phyloP scores from a whole-genome alignment of 2,329 filamentous ascomycete species.

The Ophiostoma sp. region DNA sequence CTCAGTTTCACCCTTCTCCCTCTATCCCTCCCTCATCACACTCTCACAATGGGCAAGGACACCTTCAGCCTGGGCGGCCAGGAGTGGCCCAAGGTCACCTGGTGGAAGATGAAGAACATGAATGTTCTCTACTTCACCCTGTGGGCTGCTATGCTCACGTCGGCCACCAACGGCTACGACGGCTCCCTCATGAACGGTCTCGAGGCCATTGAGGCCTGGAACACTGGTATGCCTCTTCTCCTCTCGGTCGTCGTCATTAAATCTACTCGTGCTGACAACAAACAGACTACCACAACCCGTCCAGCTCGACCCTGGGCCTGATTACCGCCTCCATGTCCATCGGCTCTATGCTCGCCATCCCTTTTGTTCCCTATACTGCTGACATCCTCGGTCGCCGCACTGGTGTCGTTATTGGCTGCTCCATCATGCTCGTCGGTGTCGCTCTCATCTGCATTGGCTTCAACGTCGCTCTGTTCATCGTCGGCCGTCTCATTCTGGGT shows the following conservation, averaged over 20 bases:
- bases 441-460: conserved; percentile 37
- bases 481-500: conserved; percentile 66
- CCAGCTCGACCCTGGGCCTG: conserved; percentile 38
- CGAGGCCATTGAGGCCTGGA: conserved; percentile 36
- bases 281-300: conserved; percentile 33
- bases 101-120: conserved; percentile 29
- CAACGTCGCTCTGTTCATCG: conserved; percentile 49
- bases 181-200: conserved; percentile 35
- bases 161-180: conserved; percentile 35
- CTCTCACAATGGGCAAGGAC: conserved; percentile 27
- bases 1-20: not conserved
- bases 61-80: conserved; percentile 30
- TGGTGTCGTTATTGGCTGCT: conserved; percentile 42
- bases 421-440: conserved; percentile 38
- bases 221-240: conserved; percentile 28
- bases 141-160: conserved; percentile 33
- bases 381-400: conserved; percentile 42
- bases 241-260: not conserved
- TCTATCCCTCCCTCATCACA: not conserved
- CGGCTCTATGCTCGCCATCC: conserved; percentile 42
- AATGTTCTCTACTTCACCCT: conserved; percentile 35
- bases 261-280: not conserved
- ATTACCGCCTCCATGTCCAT: conserved; percentile 43
- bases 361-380: conserved; percentile 43
- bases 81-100: conserved; percentile 29